Percentiles rank a stretch among this genome's conserved stretches.
phyloP scores from a whole-genome alignment of 345 rosid genomes.

The Microthlaspi erraticum region DNA sequence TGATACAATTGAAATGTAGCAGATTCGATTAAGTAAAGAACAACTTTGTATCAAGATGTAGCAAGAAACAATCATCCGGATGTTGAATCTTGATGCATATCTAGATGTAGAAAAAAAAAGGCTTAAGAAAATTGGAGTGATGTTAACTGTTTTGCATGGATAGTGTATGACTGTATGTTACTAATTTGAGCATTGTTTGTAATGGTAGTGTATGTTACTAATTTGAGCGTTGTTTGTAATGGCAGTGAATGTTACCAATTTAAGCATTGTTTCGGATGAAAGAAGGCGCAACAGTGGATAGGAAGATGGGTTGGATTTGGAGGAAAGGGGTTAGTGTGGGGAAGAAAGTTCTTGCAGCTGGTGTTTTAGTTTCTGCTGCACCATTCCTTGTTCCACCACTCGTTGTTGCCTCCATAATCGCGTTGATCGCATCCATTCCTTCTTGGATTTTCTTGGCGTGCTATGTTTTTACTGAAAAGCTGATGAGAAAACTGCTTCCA shows the following conservation, averaged over 20 bases:
- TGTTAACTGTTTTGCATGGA: too few species aligned
- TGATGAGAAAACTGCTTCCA: constrained; percentile 77
- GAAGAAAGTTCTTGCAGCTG: constrained; percentile 62
- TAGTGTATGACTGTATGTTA: too few species aligned
- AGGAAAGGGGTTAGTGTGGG: constrained; percentile 55
- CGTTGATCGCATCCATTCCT: constrained; percentile 65
- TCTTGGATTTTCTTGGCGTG: constrained; percentile 65
- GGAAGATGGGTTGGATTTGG: constrained; percentile 57
- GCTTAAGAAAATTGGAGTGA: too few species aligned
- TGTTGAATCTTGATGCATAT: too few species aligned
- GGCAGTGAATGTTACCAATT: constrained; percentile 16
- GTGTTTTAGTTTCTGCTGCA: constrained; percentile 58
- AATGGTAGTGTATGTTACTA: too few species aligned
- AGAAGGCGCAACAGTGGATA: constrained; percentile 12
- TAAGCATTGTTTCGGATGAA: background rate
- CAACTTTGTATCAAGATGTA: too few species aligned
- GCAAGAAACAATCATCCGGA: too few species aligned
- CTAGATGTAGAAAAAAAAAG: too few species aligned
- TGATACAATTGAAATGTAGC: constrained; percentile 26
- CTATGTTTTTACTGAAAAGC: constrained; percentile 68
- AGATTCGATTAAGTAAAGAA: background rate
- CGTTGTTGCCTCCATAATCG: constrained; percentile 57
- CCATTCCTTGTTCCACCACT: constrained; percentile 75
- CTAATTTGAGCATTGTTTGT: too few species aligned
- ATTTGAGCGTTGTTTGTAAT: background rate